Percentiles rank a stretch among this genome's conserved stretches.
These are phyloP conservation scores for Aureobasidium subglaciale DNA, from an alignment of 2,329 filamentous ascomycete species.

Conservation along the genomic window DNA sequence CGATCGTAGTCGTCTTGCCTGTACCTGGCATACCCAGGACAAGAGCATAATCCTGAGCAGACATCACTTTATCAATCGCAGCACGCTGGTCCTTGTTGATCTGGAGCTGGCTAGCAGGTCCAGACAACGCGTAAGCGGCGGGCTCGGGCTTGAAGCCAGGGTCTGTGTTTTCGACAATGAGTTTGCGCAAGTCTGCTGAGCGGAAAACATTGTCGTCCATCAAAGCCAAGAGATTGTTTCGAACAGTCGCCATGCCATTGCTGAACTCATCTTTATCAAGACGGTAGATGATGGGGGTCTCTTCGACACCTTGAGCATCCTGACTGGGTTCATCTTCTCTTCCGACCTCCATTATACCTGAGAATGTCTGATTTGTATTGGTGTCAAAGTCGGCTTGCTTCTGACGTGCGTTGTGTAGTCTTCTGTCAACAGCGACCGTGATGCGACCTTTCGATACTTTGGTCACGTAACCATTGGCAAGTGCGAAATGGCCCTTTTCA, in stretches of 20 bases:
- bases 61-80: constrained; percentile 93
- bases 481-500: constrained; percentile 87
- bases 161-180: constrained; percentile 69
- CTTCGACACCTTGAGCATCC: constrained; percentile 23
- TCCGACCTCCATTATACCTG: constrained; percentile 81
- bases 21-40: constrained; percentile 98
- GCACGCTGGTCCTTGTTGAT: constrained; percentile 82
- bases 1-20: constrained; percentile 96
- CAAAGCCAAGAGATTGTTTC: constrained; percentile 87
- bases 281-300: constrained; percentile 62
- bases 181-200: constrained; percentile 62
- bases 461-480: constrained; percentile 86
- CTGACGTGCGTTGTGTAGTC: constrained; percentile 77
- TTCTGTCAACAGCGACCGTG: constrained; percentile 81
- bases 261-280: constrained; percentile 98
- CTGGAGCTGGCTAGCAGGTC: constrained; percentile 46
- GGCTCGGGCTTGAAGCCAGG: constrained; percentile 65
- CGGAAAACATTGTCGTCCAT: constrained; percentile 75
- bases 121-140: constrained; percentile 57
- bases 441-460: constrained; percentile 68
- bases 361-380: constrained; percentile 73
- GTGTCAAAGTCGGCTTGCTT: constrained; percentile 70
- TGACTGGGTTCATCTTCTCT: constrained; percentile 37
- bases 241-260: constrained; percentile 90
- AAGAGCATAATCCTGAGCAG: constrained; percentile 89